These are phyloP conservation scores for Spencermartinsiella europaea DNA, from an alignment of 805 yeast genomes.

Conservation along the genomic window DNA sequence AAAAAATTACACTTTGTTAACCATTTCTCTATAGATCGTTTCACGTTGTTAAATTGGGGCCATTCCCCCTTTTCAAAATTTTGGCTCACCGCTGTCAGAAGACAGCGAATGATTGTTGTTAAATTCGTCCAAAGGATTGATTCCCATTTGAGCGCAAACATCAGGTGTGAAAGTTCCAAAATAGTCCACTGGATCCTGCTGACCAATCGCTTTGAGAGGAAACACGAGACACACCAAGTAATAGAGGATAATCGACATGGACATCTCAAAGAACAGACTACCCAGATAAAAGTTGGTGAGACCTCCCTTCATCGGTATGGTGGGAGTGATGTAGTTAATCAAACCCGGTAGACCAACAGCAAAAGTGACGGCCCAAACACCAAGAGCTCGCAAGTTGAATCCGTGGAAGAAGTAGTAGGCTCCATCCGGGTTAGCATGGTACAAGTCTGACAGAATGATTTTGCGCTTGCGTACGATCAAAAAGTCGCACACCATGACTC, in stretches of 20 bases:
- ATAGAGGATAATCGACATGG: slow-evolving; percentile 28
- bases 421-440: slow-evolving; percentile 31
- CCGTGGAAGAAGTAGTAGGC: slow-evolving; percentile 43
- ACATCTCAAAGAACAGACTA: slow-evolving; percentile 4
- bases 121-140: not conserved
- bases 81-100: not conserved
- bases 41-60: no score
- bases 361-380: slow-evolving; percentile 29
- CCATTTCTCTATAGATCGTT: no score
- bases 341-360: slow-evolving; percentile 16
- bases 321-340: slow-evolving; percentile 7
- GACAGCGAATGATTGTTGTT: not conserved
- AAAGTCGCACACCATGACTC: slow-evolving; percentile 36
- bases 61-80: no score
- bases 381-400: slow-evolving; percentile 39
- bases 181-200: slow-evolving; percentile 33
- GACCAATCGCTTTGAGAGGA: slow-evolving; percentile 34
- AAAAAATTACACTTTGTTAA: no score
- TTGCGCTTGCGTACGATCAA: slow-evolving; percentile 37
- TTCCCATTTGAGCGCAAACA: not conserved
- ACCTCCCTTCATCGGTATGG: not conserved
- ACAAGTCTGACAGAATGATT: slow-evolving; percentile 40
- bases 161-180: slow-evolving; percentile 28
- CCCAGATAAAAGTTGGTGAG: slow-evolving; percentile 4
- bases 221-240: slow-evolving; percentile 33